A percentile compares a stretch with the other conserved stretches of the same genome.
phyloP scores from a whole-genome alignment of 768 basidiomycete genomes.

The Rhizopogon vesiculosus region DNA sequence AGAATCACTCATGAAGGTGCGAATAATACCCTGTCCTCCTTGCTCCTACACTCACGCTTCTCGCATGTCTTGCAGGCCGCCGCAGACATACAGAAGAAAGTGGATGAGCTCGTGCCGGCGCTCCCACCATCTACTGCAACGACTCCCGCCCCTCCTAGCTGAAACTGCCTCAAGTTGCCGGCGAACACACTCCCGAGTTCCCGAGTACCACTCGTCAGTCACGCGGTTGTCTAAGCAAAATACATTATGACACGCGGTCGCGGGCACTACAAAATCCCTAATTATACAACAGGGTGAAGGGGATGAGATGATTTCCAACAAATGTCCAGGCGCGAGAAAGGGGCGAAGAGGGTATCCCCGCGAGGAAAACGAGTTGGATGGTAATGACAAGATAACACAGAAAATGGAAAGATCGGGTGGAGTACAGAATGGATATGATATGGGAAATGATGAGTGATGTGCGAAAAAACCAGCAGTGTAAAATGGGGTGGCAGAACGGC shows the following conservation, averaged over 20 bases:
- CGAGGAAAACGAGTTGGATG: slow-evolving; percentile 10
- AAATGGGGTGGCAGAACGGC: not conserved
- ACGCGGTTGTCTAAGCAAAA: slow-evolving; percentile 8
- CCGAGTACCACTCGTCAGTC: not conserved
- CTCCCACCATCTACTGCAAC: slow-evolving; percentile 26
- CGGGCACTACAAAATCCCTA: slow-evolving; percentile 19
- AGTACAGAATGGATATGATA: slow-evolving; percentile 7
- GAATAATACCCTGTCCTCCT: slow-evolving; percentile 1
- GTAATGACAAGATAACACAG: slow-evolving; percentile 11
- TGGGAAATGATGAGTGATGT: slow-evolving; percentile 4
- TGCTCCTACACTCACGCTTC: slow-evolving; percentile 9
- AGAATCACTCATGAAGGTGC: slow-evolving; percentile 70
- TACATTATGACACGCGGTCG: slow-evolving; percentile 5
- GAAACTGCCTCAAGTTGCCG: not conserved
- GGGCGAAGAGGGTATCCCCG: slow-evolving; percentile 23
- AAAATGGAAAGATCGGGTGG: slow-evolving; percentile 3
- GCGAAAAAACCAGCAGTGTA: not conserved
- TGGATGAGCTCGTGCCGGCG: slow-evolving; percentile 59
- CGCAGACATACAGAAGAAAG: slow-evolving; percentile 69
- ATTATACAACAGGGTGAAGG: slow-evolving; percentile 23
- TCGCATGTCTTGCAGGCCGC: slow-evolving; percentile 44
- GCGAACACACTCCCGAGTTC: slow-evolving; percentile 3
- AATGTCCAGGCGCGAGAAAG: slow-evolving; percentile 11
- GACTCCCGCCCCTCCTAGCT: slow-evolving; percentile 20
- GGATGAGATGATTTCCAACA: slow-evolving; percentile 16